These are phyloP conservation scores for Curvularia verruculosa DNA, from an alignment of 2,329 filamentous ascomycete species.

Conservation along the genomic window DNA sequence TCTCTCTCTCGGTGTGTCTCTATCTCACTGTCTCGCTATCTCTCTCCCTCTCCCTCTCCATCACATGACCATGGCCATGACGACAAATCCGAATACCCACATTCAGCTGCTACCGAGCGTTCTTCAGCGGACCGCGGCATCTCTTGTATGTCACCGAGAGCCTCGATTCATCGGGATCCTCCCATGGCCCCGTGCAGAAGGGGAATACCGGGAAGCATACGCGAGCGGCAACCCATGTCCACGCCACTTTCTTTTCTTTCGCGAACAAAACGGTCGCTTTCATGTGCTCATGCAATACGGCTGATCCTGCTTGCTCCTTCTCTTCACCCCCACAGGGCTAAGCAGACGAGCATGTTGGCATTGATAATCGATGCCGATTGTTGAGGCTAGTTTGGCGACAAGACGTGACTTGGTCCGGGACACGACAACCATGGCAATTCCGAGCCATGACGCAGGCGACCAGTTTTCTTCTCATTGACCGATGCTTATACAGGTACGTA, in stretches of 20 bases:
- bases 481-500: not conserved
- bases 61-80: slow-evolving; percentile 9
- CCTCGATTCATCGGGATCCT: slow-evolving; percentile 17
- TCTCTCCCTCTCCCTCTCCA: not conserved
- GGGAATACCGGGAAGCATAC: slow-evolving; percentile 13
- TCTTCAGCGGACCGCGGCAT: slow-evolving; percentile 16
- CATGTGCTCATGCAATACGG: slow-evolving; percentile 24
- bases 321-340: slow-evolving; percentile 10
- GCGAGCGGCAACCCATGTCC: slow-evolving; percentile 4
- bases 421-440: not conserved
- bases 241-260: slow-evolving; percentile 14
- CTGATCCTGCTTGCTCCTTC: slow-evolving; percentile 5
- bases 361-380: slow-evolving; percentile 17
- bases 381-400: slow-evolving; percentile 26
- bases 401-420: slow-evolving; percentile 7
- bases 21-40: not conserved
- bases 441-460: not conserved
- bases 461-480: not conserved
- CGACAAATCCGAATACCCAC: not conserved
- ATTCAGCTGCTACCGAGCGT: slow-evolving; percentile 19
- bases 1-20: too few species aligned
- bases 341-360: slow-evolving; percentile 14
- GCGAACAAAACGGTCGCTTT: slow-evolving; percentile 14
- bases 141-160: slow-evolving; percentile 1
- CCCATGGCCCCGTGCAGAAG: slow-evolving; percentile 1